A percentile compares a stretch with the other conserved stretches of the same genome.
Evolutionary conservation across 495 filamentous ascomycete species (phyloP).

Genomic region (Zalerion maritima): DNA sequence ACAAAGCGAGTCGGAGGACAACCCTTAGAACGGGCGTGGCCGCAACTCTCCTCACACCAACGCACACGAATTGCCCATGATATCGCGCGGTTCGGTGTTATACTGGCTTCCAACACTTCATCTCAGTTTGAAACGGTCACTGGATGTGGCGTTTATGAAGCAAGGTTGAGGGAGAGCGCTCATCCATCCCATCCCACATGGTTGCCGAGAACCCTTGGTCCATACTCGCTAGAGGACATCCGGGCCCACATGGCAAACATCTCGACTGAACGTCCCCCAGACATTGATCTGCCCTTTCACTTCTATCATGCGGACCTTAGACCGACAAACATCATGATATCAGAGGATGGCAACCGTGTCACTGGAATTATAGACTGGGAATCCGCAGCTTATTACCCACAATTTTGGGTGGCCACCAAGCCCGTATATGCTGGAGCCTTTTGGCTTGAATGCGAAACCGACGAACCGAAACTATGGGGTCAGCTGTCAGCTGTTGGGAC

Average conservation of each 20-base stretch:
- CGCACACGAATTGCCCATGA: slow-evolving; percentile 1
- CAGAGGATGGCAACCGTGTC: slow-evolving; percentile 4
- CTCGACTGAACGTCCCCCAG: slow-evolving; percentile 2
- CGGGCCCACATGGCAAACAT: slow-evolving; percentile 1
- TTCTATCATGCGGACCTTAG: slow-evolving; percentile 5
- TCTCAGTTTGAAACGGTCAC: slow-evolving; percentile 2
- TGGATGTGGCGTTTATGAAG: slow-evolving; percentile 4
- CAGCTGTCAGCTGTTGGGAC: too few species aligned
- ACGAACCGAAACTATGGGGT: too few species aligned
- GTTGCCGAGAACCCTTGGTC: slow-evolving; percentile 4
- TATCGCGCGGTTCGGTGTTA: slow-evolving; percentile 1
- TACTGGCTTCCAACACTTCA: slow-evolving; percentile 1
- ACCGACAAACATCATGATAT: slow-evolving; percentile 4
- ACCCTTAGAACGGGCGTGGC: slow-evolving; percentile 2
- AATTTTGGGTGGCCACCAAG: slow-evolving; percentile 6
- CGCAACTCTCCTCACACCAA: slow-evolving; percentile 3
- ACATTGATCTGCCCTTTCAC: neutral
- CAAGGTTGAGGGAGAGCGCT: neutral
- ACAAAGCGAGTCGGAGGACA: slow-evolving; percentile 2
- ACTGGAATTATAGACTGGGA: slow-evolving; percentile 6
- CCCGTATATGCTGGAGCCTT: too few species aligned
- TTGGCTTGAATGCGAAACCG: too few species aligned
- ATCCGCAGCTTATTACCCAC: slow-evolving; percentile 3
- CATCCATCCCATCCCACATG: slow-evolving; percentile 4
- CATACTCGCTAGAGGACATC: slow-evolving; percentile 1